A percentile compares a stretch with the other conserved stretches of the same genome.
phyloP scores from a whole-genome alignment of 805 yeast genomes.

The Zygoascus bituminiphila region DNA sequence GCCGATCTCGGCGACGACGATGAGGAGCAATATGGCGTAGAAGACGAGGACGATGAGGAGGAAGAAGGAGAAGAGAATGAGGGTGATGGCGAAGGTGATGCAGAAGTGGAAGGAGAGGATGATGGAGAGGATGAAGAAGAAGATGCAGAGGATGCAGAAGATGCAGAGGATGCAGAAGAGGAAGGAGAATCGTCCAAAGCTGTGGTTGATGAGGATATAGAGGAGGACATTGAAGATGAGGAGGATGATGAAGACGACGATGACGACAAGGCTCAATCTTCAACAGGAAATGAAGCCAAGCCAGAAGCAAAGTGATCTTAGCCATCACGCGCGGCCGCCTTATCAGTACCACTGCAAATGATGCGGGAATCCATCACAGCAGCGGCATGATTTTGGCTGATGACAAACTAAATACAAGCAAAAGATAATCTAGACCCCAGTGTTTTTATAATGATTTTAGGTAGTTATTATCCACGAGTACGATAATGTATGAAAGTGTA shows the following conservation, averaged over 20 bases:
- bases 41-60: constrained; percentile 29
- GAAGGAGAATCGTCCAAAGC: constrained; percentile 27
- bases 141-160: constrained; percentile 30
- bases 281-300: background rate
- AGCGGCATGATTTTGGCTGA: no score
- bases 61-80: constrained; percentile 46
- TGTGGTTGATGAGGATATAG: constrained; percentile 19
- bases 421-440: no score
- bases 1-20: constrained; percentile 56
- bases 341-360: no score
- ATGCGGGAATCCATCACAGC: no score
- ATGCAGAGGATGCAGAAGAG: constrained; percentile 29
- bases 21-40: constrained; percentile 38
- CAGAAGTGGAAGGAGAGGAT: constrained; percentile 13
- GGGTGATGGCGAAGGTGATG: constrained; percentile 35
- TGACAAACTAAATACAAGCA: no score
- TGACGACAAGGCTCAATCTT: constrained; percentile 10
- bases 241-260: constrained; percentile 22
- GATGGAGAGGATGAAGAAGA: constrained; percentile 33
- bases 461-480: no score
- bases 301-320: no score
- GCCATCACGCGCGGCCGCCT: no score
- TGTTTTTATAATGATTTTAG: no score
- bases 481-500: no score
- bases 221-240: constrained; percentile 25